These are phyloP conservation scores for Ascochyta clinopodiicola DNA, from an alignment of 2,329 filamentous ascomycete genomes.

Conservation along the genomic window DNA sequence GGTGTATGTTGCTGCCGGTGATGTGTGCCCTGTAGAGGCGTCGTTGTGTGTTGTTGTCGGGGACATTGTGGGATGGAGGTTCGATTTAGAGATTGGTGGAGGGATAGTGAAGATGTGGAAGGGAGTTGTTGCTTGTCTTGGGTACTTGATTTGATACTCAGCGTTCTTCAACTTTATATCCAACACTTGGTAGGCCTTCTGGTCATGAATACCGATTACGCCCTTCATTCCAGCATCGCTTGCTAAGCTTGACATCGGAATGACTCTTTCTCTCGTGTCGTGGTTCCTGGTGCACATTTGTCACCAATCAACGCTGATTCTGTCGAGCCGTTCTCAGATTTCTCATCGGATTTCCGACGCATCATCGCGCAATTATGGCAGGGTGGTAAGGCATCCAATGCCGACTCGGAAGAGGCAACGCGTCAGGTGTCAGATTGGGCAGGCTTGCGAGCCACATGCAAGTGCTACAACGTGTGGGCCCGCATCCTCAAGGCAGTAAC, in stretches of 20 bases:
- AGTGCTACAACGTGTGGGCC: background rate
- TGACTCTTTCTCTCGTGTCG: conserved; percentile 3
- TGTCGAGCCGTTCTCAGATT: background rate
- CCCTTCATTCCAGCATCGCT: background rate
- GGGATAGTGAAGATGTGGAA: too few relatives aligned
- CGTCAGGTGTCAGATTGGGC: background rate
- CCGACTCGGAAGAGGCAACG: background rate
- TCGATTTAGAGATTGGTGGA: background rate
- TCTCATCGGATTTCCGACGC: background rate
- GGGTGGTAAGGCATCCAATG: background rate
- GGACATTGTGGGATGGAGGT: conserved; percentile 2
- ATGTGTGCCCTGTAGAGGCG: background rate
- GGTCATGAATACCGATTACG: background rate
- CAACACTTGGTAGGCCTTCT: background rate
- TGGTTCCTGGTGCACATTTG: background rate
- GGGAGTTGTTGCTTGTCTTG: background rate
- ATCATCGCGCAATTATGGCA: background rate
- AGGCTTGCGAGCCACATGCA: background rate
- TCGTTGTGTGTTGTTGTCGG: background rate
- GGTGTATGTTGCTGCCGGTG: conserved; percentile 5
- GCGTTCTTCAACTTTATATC: background rate
- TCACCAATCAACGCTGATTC: background rate
- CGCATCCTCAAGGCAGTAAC: background rate
- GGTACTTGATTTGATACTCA: background rate
- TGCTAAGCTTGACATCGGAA: conserved; percentile 7